Percentiles rank a stretch among this genome's conserved stretches.
phyloP scores from a whole-genome alignment of 2,329 filamentous ascomycete species.

The Gaeumannomyces tritici region DNA sequence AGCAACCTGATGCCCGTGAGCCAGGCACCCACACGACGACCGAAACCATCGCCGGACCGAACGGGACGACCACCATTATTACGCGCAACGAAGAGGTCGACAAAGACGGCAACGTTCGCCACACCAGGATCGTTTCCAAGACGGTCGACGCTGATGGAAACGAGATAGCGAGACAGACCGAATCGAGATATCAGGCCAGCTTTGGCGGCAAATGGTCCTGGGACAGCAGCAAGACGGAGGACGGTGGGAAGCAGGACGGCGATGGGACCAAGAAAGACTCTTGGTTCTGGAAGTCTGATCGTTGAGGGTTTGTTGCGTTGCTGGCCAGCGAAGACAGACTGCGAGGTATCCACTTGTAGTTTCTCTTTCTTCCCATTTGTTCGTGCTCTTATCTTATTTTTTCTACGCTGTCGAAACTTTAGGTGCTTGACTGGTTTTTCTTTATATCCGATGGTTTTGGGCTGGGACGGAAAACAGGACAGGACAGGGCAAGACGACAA shows the following conservation, averaged over 20 bases:
- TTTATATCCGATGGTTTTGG: background rate
- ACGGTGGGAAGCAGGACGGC: background rate
- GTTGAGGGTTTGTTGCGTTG: background rate
- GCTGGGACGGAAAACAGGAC: background rate
- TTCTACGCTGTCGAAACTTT: background rate
- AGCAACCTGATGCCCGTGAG: background rate
- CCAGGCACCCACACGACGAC: constrained; percentile 1
- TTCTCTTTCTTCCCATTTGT: too few relatives aligned
- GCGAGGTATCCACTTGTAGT: background rate
- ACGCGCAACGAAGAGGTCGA: constrained; percentile 32
- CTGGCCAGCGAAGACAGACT: background rate
- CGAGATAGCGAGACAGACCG: constrained; percentile 28
- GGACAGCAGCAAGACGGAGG: background rate
- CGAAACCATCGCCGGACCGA: background rate
- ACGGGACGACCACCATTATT: constrained; percentile 19
- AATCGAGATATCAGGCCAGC: background rate
- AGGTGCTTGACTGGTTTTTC: background rate
- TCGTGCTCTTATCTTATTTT: too few relatives aligned
- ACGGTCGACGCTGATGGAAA: constrained; percentile 30
- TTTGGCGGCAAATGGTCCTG: constrained; percentile 2
- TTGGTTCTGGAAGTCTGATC: background rate
- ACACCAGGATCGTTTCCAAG: constrained; percentile 29
- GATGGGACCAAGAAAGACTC: background rate
- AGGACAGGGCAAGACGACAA: background rate
- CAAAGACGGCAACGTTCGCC: constrained; percentile 27